Evolutionary conservation across 73 alveolate genomes (phyloP).

Genomic region (Tetrahymena malaccensis): DNA sequence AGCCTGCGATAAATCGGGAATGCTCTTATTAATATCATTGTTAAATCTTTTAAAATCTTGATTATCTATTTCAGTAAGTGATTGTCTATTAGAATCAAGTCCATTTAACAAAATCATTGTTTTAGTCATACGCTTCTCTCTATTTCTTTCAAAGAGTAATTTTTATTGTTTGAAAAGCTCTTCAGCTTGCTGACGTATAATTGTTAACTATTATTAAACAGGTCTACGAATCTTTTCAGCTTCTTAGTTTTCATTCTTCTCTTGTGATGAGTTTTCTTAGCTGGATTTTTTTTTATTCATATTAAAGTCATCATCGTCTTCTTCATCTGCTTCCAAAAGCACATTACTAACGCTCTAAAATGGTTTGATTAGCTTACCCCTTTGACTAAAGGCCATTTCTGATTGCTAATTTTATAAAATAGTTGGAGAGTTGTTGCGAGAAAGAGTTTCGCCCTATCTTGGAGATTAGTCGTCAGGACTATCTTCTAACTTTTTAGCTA

Average conservation of each 20-base stretch:
- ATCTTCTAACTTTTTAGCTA: neutral
- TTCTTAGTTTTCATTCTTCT: neutral
- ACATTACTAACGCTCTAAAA: neutral
- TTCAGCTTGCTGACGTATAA: neutral
- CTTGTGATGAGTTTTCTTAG: neutral
- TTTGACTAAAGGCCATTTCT: neutral
- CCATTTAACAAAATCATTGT: neutral
- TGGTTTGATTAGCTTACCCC: neutral
- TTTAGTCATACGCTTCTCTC: neutral
- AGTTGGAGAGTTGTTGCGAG: neutral
- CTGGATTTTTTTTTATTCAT: neutral
- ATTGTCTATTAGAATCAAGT: neutral
- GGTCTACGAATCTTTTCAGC: neutral
- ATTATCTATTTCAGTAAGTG: neutral
- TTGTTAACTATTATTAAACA: neutral
- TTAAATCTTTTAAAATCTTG: neutral
- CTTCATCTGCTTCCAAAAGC: neutral
- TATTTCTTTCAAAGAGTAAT: neutral
- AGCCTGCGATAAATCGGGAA: neutral
- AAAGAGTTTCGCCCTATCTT: neutral
- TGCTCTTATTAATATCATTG: neutral
- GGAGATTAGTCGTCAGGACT: neutral
- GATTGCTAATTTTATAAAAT: neutral
- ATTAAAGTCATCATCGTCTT: neutral
- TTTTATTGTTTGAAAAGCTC: neutral